Evolutionary conservation across 108 stramenopile genomes (phyloP), one percentile per base, ranked within the genome.

Genomic region (Schizochytrium sp.): DNA sequence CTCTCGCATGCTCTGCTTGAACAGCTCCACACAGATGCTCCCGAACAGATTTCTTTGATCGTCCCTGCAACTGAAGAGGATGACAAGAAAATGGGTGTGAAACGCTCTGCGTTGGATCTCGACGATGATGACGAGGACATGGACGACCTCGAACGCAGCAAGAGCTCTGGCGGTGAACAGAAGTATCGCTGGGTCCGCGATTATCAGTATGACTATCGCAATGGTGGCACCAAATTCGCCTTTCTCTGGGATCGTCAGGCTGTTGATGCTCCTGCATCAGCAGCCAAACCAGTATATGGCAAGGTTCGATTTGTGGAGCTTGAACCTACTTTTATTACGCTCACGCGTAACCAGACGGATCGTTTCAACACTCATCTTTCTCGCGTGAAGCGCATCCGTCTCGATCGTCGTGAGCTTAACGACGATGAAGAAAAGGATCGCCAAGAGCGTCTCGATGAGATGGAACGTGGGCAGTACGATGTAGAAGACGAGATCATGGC

Each of bases 271-370:
- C 50, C 76, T 56, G 76, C 50, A 42, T 49, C 47, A 5, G 76
- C 76, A n/a, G 53, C 47, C 45, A 83, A 55, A 38, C 50, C 53
- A 55, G 76, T 83, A 5, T 83, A 83, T 42, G 28, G 76, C 76
- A 83, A 83, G 47, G 76, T 83, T 5, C 76, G n/a, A 0, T 83
- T 83, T 83, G 76, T 55, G 15, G 76, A 83, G 47, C 53, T 83
- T 40, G 76, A 55, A 3, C 50, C 47, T 10, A 19, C 76, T 17
- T 53, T 49, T 53, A 55, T 83, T 38, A n/a, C 47, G 53, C 47
- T 83, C 50, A 49, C 50, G 47, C 45, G 76, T 10, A 83, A 55
- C 47, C 76, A 83, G 2, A 83, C 76, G 17, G 53, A 83, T 53
- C 47, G 53, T n/a, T 83, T 55, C 76, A 28, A 83, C 76, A 55